Evolutionary conservation across 1,284 basidiomycete species (phyloP).

Genomic region (Wallemia hederae): DNA sequence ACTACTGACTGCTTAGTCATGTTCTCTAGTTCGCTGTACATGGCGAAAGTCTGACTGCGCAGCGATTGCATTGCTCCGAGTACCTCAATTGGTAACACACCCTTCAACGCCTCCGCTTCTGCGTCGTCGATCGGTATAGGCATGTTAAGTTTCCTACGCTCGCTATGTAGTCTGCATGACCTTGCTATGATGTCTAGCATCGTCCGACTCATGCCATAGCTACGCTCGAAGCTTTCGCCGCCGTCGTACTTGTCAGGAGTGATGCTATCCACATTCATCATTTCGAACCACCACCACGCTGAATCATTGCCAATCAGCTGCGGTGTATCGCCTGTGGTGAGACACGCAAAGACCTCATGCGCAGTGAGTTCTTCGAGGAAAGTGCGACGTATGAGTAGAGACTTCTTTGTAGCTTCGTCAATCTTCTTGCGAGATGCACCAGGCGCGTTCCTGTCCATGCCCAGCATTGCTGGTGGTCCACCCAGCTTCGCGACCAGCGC

Average conservation of each 20-base stretch:
- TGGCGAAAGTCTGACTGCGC: neutral
- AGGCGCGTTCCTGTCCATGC: neutral
- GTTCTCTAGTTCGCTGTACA: neutral
- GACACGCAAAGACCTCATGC: neutral
- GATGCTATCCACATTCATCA: too few species aligned
- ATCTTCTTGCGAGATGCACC: neutral
- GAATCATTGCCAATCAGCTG: neutral
- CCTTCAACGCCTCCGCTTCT: neutral
- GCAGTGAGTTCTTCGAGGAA: constrained; percentile 1
- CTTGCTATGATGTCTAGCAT: neutral
- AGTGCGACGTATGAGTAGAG: neutral
- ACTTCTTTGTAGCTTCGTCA: neutral
- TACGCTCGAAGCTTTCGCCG: neutral
- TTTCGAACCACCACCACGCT: neutral
- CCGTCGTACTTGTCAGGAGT: neutral
- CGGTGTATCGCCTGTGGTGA: neutral
- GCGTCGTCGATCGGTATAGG: neutral
- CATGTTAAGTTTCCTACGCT: neutral
- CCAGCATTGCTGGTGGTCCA: neutral
- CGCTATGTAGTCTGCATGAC: neutral
- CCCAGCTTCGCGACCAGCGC: neutral
- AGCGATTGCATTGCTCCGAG: neutral
- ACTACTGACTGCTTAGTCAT: neutral
- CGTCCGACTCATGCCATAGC: neutral
- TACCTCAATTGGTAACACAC: neutral